Base-by-base conservation (phyloP, 2,329 filamentous ascomycete genomes). In the Aspergillus luchuensis region DNA sequence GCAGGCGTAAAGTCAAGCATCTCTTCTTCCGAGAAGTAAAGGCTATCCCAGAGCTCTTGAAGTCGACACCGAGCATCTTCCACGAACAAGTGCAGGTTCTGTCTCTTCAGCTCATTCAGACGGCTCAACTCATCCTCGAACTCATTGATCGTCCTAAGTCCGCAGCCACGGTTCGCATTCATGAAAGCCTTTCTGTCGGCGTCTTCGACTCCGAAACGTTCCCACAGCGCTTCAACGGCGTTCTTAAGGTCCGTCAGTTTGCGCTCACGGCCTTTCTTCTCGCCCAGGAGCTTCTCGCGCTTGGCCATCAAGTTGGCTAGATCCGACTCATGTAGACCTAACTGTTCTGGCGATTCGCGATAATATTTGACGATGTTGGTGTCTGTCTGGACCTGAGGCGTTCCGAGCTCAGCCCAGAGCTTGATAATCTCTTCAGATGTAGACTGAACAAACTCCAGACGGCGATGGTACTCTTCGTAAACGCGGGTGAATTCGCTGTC, bases 1-100 rank as follows among this genome's bases (percentile, higher is more conserved):
- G 93, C 95, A 0, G 96, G 95, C 0, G 93, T 95, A 69, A 99
- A 99, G 67, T 97, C 93, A 59, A 98, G 86, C 93, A 98, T 98
- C 79, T 99, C 95, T 71, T 99, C 95, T 74, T 99, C 95, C 0
- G 91, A 97, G 72, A 96, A 93, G 80, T 95, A 98, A 1, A 99
- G 81, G 0, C 87, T 84, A 73, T 99, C 95, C 95, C 96, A 99
- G 0, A 99, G 86, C 72, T 96, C 93, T 76, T 98, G 94, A 10
- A 99, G 84, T 73, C 91, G 91, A 78, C 88, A 91, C 43, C 96
- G 87, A 19, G 94, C 90, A 79, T 99, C 95, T 74, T 98, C 95
- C 10, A 99, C 92, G 71, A 99, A 99, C 4, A 98, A 79, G 73
- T 97, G 93, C 64, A 99, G 83, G 71, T 99, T 97, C 74, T 99